phyloP scores from a whole-genome alignment of 768 basidiomycete genomes.

The Psilocybe cyanescens region DNA sequence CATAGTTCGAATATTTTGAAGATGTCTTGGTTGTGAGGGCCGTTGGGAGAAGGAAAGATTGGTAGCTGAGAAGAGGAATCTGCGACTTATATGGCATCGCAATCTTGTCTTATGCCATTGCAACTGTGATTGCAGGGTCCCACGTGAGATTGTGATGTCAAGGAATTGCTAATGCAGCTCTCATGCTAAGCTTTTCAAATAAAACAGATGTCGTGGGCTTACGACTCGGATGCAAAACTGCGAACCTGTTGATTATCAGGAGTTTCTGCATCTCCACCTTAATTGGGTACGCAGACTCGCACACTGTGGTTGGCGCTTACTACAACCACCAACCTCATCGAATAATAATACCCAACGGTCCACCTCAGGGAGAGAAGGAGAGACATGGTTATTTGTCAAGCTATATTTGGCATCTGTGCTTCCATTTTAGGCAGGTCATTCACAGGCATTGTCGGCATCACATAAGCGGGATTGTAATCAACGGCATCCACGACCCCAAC shows the following conservation, averaged over 20 bases:
- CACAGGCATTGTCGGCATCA: too few relatives aligned
- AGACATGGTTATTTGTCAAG: too few relatives aligned
- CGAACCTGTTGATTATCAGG: background rate
- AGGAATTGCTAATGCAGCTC: background rate
- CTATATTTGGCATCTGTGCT: too few relatives aligned
- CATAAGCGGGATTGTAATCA: too few relatives aligned
- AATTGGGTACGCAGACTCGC: background rate
- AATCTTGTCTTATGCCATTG: background rate
- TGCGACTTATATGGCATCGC: slow-evolving; percentile 5
- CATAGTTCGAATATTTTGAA: slow-evolving; percentile 8
- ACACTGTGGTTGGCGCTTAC: background rate
- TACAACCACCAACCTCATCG: background rate
- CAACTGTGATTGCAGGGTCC: background rate
- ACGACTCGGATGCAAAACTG: background rate
- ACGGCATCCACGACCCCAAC: too few relatives aligned
- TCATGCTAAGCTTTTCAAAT: slow-evolving; percentile 8
- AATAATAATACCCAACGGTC: background rate
- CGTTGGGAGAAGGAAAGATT: background rate
- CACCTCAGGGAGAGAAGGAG: too few relatives aligned
- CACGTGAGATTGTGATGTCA: slow-evolving; percentile 15
- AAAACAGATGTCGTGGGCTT: background rate
- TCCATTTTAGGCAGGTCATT: too few relatives aligned
- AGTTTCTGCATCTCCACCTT: background rate
- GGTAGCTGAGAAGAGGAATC: background rate
- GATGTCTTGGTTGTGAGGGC: background rate